Percentiles rank a stretch among this genome's conserved stretches.
Conservation (phyloP, 2,329 filamentous ascomycete genomes). For the Stylonectria norvegica region DNA sequence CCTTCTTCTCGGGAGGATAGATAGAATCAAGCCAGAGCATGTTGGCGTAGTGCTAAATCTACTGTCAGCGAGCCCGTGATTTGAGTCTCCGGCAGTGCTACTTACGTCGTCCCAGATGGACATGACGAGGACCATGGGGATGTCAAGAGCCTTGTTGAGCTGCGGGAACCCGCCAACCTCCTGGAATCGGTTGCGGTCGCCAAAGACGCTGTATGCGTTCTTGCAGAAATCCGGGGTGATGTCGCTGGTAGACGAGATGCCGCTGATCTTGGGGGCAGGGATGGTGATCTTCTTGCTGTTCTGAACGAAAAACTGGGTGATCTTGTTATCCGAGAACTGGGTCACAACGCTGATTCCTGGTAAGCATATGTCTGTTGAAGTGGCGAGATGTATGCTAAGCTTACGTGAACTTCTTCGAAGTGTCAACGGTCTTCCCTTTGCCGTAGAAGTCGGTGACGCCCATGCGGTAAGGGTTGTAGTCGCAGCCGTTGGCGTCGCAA, state of each 20-base stretch:
- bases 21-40: slow-evolving; percentile 74
- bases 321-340: slow-evolving; percentile 55
- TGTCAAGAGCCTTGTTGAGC: slow-evolving; percentile 48
- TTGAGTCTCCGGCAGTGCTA: not conserved
- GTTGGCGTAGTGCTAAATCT: slow-evolving; percentile 51
- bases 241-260: slow-evolving; percentile 37
- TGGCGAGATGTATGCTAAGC: no score
- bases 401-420: slow-evolving; percentile 49
- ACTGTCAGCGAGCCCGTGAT: not conserved
- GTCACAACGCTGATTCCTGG: slow-evolving; percentile 67
- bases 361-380: no score
- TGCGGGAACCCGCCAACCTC: slow-evolving; percentile 53
- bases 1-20: slow-evolving; percentile 50
- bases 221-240: slow-evolving; percentile 59
- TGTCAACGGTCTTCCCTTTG: slow-evolving; percentile 55
- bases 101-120: slow-evolving; percentile 58
- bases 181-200: slow-evolving; percentile 52
- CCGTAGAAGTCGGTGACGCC: slow-evolving; percentile 64
- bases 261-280: slow-evolving; percentile 39
- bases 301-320: slow-evolving; percentile 65
- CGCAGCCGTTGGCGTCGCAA: slow-evolving; percentile 68
- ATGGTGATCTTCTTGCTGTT: slow-evolving; percentile 57
- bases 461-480: slow-evolving; percentile 67
- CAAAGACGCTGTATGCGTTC: slow-evolving; percentile 55
- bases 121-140: slow-evolving; percentile 48